phyloP scores from a whole-genome alignment of 257 asterid genomes.

The Solanum peruvianum region DNA sequence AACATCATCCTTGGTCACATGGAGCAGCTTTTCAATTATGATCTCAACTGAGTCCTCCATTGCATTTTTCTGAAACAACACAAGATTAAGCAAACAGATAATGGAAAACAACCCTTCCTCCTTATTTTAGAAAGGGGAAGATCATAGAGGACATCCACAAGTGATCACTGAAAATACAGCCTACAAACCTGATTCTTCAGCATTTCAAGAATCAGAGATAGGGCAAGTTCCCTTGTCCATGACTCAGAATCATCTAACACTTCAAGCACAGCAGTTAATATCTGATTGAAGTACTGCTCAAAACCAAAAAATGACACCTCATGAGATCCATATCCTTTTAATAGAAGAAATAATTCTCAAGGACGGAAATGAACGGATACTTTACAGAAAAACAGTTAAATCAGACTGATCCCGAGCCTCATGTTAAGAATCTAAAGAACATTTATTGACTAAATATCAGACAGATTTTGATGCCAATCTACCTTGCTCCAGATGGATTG shows the following conservation, averaged over 20 bases:
- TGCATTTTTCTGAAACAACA: slow-evolving; percentile 54
- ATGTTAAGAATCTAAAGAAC: not conserved
- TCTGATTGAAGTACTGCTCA: slow-evolving; percentile 95
- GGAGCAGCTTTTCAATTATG: slow-evolving; percentile 87
- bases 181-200: slow-evolving; percentile 79
- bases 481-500: slow-evolving; percentile 90
- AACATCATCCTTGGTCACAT: slow-evolving; percentile 63
- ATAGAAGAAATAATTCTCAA: not conserved
- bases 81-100: not conserved
- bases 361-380: not conserved
- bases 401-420: not conserved
- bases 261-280: slow-evolving; percentile 85
- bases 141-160: not conserved
- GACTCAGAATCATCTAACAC: slow-evolving; percentile 87
- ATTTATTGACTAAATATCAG: not conserved
- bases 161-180: not conserved
- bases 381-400: not conserved
- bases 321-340: not conserved
- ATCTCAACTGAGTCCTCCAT: slow-evolving; percentile 96
- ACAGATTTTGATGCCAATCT: not conserved
- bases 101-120: not conserved
- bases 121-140: not conserved
- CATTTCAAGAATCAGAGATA: slow-evolving; percentile 74
- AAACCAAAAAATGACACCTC: not conserved
- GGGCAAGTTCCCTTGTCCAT: slow-evolving; percentile 67